Conservation (phyloP, 176 grass and related monocot species). For the Lolium multiflorum region DNA sequence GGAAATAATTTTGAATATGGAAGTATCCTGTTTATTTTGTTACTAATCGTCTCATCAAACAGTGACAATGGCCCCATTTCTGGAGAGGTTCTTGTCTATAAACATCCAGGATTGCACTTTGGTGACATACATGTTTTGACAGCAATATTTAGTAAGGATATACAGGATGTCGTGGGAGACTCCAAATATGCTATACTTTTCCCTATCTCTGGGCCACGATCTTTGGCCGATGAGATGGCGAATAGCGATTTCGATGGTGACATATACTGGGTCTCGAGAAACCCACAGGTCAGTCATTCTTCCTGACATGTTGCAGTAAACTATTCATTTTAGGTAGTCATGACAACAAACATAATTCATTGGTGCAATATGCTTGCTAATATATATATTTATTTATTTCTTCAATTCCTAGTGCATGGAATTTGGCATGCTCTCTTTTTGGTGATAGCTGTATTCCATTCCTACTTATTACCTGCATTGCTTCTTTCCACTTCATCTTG, state of each 20-base stretch:
- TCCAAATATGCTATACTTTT: slow-evolving; percentile 79
- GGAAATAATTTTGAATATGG: not conserved
- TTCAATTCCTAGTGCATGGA: not conserved
- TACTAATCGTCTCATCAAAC: slow-evolving; percentile 38
- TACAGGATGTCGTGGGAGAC: slow-evolving; percentile 65
- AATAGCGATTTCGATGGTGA: slow-evolving; percentile 75
- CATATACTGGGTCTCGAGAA: slow-evolving; percentile 77
- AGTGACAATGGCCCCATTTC: slow-evolving; percentile 72
- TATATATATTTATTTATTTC: not conserved
- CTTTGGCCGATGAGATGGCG: slow-evolving; percentile 79
- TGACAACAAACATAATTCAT: not conserved
- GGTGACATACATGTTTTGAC: slow-evolving; percentile 70
- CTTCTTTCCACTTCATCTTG: not conserved
- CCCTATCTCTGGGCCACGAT: slow-evolving; percentile 56
- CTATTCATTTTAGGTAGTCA: slow-evolving; percentile 4
- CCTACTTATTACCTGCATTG: not conserved
- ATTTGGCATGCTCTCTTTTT: not conserved
- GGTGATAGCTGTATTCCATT: not conserved
- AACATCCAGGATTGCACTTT: slow-evolving; percentile 75
- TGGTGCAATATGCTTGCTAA: not conserved
- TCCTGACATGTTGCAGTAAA: not conserved
- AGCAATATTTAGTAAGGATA: slow-evolving; percentile 47
- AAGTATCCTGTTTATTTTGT: slow-evolving; percentile 6
- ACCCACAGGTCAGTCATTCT: slow-evolving; percentile 50
- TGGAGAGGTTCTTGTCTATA: slow-evolving; percentile 74